These are phyloP conservation scores for Salpingoeca rosetta DNA, from an alignment of 78 protist species.

Conservation along the genomic window DNA sequence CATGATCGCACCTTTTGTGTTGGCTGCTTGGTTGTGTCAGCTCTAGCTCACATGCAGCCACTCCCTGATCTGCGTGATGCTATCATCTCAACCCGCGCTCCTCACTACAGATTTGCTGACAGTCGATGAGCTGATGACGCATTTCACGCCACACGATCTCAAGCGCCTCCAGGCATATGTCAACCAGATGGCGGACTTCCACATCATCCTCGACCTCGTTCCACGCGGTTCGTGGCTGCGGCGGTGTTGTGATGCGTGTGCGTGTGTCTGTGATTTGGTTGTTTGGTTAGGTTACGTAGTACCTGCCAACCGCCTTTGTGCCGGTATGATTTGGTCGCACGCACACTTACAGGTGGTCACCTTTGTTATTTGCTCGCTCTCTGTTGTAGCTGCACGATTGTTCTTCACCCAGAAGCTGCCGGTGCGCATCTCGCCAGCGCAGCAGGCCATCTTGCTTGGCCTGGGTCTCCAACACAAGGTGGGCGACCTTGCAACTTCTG, in stretches of 20 bases:
- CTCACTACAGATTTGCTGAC: background rate
- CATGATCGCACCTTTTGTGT: too few relatives aligned
- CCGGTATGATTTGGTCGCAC: too few relatives aligned
- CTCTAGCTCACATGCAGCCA: too few relatives aligned
- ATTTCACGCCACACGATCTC: constrained; percentile 56
- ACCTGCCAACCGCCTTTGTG: too few relatives aligned
- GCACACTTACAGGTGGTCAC: background rate
- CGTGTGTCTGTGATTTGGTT: too few relatives aligned
- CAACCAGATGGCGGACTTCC: constrained; percentile 66
- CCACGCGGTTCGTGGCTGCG: constrained; percentile 67
- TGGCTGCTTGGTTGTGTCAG: too few relatives aligned
- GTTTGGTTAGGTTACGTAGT: too few relatives aligned
- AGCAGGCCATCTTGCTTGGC: constrained; percentile 71
- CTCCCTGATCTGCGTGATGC: too few relatives aligned
- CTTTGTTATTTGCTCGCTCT: background rate
- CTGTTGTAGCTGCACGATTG: background rate
- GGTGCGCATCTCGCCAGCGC: constrained; percentile 46
- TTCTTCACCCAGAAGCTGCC: background rate
- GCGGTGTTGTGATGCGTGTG: too few relatives aligned
- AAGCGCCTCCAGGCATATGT: constrained; percentile 69
- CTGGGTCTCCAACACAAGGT: constrained; percentile 78
- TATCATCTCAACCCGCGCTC: too few relatives aligned
- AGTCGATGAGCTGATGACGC: constrained; percentile 4
- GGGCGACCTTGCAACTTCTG: constrained; percentile 61
- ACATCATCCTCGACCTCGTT: constrained; percentile 78